Base-by-base conservation (phyloP, 257 asterid species). In the Salvia miltiorrhiza region DNA sequence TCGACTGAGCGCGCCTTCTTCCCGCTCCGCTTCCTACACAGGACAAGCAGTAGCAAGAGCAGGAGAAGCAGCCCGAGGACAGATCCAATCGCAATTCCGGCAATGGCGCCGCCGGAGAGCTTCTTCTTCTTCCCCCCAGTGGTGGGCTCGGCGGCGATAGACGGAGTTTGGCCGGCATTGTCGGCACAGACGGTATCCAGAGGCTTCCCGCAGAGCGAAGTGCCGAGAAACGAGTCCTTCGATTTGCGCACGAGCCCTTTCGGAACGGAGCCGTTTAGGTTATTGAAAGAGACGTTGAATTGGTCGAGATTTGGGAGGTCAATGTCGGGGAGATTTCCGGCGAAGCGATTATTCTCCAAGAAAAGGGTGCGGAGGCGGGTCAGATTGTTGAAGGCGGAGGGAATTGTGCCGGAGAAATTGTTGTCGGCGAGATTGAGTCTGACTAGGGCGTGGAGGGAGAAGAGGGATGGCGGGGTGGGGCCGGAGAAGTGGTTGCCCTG, bases 1-100 rank as follows among this genome's bases (percentile, higher is more conserved):
- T 79, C 93, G 4, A 75, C 85, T 0, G 95, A 81, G 75, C 90
- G 74, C 2, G 83, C 77, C 21, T 82, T 88, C 24, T 43, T 85
- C 32, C 86, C 87, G 44, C 76, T 77, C 76, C 89, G 73, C 75
- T 87, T 91, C 73, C 92, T 85, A 53, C 94, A 89, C 60, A 87
- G 24, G 13, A 88, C 23, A 11, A 87, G 80, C 76, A 87, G 10
- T n/a, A 91, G 16, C 73, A 84, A 63, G 55, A 88, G 48, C 58
- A 88, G 7, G 16, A 33, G 39, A 33, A 87, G 3, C 12, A 87
- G 74, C 56, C 92, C 96, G 4, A 88, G 54, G 3, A 88, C 77
- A 77, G 91, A 82, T 83, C 97, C 96, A 37, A 87, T 74, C 66
- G 87, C 96, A 43, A 87, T 90, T 10, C 95, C 96, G 12, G 95